Conservation (phyloP, 106 monocot species). For the Dioscorea zingiberensis region DNA sequence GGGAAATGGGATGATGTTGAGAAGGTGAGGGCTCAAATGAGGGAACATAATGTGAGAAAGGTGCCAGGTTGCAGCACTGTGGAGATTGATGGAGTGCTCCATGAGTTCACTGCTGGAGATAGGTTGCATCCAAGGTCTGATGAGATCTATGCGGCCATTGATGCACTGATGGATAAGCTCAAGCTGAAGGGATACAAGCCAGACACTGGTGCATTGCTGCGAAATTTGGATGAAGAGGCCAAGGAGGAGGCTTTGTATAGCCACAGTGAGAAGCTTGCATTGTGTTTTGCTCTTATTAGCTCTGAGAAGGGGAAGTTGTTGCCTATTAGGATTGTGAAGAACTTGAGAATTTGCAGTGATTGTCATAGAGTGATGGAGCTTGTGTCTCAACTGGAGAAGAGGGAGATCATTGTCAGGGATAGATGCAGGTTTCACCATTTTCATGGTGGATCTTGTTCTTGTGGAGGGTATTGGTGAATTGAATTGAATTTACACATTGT, state of each 20-base stretch:
- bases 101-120: constrained; percentile 60
- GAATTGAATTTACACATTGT: background rate
- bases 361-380: constrained; percentile 32
- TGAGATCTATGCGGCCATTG: constrained; percentile 13
- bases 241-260: constrained; percentile 12
- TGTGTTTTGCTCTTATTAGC: constrained; percentile 29
- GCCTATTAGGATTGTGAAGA: constrained; percentile 29
- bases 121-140: constrained; percentile 10
- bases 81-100: constrained; percentile 55
- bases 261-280: constrained; percentile 34
- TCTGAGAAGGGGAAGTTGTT: constrained; percentile 2
- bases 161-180: constrained; percentile 14
- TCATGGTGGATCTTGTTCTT: constrained; percentile 23
- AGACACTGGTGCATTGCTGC: constrained; percentile 5
- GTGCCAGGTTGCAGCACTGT: constrained; percentile 55
- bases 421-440: constrained; percentile 32
- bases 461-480: constrained; percentile 29
- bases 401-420: constrained; percentile 27
- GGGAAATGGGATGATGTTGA: constrained; percentile 31
- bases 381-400: constrained; percentile 16
- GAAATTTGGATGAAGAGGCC: constrained; percentile 20
- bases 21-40: constrained; percentile 49
- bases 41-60: constrained; percentile 28
- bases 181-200: constrained; percentile 10
- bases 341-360: constrained; percentile 36